These are phyloP conservation scores for Aspergillus neoniger DNA, from an alignment of 2,329 filamentous ascomycete species.

Conservation along the genomic window DNA sequence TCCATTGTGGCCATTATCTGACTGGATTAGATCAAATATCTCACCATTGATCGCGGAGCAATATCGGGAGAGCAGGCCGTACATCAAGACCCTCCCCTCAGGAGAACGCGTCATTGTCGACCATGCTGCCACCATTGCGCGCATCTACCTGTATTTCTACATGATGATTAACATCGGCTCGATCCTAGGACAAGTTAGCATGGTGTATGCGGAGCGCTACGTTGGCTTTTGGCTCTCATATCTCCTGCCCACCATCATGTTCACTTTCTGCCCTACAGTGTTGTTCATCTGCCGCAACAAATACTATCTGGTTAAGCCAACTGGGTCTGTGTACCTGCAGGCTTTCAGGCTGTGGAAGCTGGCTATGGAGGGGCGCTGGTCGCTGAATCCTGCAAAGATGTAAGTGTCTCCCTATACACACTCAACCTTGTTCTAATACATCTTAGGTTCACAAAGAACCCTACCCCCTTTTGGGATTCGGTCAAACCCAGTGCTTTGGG, in stretches of 20 bases:
- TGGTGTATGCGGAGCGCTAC: slow-evolving; percentile 75
- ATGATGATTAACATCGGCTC: slow-evolving; percentile 70
- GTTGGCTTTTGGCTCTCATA: slow-evolving; percentile 75
- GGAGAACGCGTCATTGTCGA: slow-evolving; percentile 72
- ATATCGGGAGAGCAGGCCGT: slow-evolving; percentile 61
- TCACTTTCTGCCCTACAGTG: slow-evolving; percentile 63
- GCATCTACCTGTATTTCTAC: slow-evolving; percentile 72
- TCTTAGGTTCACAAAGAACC: slow-evolving; percentile 19
- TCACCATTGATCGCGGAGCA: slow-evolving; percentile 72
- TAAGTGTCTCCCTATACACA: slow-evolving; percentile 35
- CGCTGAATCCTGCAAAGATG: slow-evolving; percentile 61
- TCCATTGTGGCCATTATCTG: background rate
- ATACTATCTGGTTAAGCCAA: slow-evolving; percentile 66
- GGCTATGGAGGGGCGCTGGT: slow-evolving; percentile 65
- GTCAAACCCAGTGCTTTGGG: slow-evolving; percentile 38
- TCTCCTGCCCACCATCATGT: slow-evolving; percentile 66
- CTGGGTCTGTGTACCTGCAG: slow-evolving; percentile 70
- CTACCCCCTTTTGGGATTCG: slow-evolving; percentile 26
- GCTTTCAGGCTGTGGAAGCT: slow-evolving; percentile 63
- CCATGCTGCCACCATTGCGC: slow-evolving; percentile 66
- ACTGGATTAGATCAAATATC: slow-evolving; percentile 60
- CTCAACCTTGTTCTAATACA: background rate
- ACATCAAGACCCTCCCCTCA: slow-evolving; percentile 55
- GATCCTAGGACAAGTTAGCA: slow-evolving; percentile 62
- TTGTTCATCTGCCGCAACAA: slow-evolving; percentile 61